Evolutionary conservation across 106 monocot species (phyloP).

Genomic region (Vanilla planifolia): DNA sequence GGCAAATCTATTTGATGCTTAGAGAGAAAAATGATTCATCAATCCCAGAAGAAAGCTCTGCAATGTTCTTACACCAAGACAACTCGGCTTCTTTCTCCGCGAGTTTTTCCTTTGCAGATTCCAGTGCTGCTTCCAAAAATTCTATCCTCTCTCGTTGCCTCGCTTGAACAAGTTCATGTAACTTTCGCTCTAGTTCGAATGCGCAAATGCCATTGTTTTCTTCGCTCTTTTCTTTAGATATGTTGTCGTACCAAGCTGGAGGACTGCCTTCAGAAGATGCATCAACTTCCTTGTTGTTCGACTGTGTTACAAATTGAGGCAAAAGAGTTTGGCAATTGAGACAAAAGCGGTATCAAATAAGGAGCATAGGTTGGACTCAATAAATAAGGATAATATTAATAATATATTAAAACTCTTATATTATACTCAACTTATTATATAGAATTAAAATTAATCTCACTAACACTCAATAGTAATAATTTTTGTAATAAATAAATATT

Average conservation of each 20-base stretch:
- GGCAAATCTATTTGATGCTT: background rate
- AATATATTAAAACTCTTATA: too few species aligned
- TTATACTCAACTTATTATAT: too few species aligned
- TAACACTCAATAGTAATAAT: too few species aligned
- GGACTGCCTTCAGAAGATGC: conserved; percentile 17
- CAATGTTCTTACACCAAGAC: conserved; percentile 23
- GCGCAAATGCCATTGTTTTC: conserved; percentile 22
- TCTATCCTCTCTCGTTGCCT: conserved; percentile 35
- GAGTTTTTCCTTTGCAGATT: conserved; percentile 13
- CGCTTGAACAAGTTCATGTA: conserved; percentile 43
- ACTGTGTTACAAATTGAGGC: conserved; percentile 6
- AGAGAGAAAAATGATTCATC: background rate
- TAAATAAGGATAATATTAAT: background rate
- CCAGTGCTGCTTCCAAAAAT: conserved; percentile 34
- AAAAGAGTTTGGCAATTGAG: too few species aligned
- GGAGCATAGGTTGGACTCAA: too few species aligned
- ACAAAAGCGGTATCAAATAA: too few species aligned
- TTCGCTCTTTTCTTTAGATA: conserved; percentile 5
- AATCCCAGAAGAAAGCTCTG: conserved; percentile 1
- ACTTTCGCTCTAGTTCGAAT: conserved; percentile 39
- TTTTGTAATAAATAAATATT: too few species aligned
- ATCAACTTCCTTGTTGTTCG: conserved; percentile 3
- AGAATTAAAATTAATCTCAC: too few species aligned
- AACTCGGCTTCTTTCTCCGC: conserved; percentile 34
- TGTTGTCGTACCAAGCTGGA: conserved; percentile 7